Evolutionary conservation across 768 basidiomycete genomes (phyloP).

Genomic region (Hypsizygus marmoreus): DNA sequence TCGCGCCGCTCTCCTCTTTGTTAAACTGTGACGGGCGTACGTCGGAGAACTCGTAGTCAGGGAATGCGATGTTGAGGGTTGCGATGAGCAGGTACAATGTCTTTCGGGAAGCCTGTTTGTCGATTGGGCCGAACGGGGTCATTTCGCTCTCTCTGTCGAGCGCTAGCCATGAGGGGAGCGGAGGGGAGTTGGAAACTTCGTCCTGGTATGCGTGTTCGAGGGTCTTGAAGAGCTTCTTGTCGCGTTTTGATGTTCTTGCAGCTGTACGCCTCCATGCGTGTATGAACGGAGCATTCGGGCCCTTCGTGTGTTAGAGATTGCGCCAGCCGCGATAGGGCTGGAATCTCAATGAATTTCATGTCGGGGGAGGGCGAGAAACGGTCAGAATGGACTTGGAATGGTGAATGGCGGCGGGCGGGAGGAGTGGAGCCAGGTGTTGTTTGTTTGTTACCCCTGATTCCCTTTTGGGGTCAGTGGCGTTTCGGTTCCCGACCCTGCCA

Average conservation of each 20-base stretch:
- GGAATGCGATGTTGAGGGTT: constrained; percentile 95
- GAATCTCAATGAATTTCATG: constrained; percentile 91
- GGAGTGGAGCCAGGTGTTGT: constrained; percentile 5
- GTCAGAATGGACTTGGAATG: constrained; percentile 5
- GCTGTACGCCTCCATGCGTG: constrained; percentile 94
- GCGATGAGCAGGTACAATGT: constrained; percentile 95
- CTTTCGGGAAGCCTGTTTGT: constrained; percentile 82
- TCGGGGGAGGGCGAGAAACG: constrained; percentile 9
- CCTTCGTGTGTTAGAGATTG: constrained; percentile 84
- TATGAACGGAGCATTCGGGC: constrained; percentile 85
- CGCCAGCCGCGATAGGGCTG: constrained; percentile 75
- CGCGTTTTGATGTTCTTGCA: constrained; percentile 97
- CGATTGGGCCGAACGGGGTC: constrained; percentile 90
- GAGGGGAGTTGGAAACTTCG: constrained; percentile 80
- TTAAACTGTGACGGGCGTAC: constrained; percentile 89
- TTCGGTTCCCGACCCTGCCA: background rate
- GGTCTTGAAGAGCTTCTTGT: constrained; percentile 93
- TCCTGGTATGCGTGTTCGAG: constrained; percentile 88
- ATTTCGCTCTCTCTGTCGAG: constrained; percentile 71
- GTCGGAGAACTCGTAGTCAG: constrained; percentile 96
- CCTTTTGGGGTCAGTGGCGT: constrained; percentile 8
- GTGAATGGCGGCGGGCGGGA: background rate
- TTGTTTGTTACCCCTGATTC: constrained; percentile 17
- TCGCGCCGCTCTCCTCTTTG: constrained; percentile 77
- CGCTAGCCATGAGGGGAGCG: constrained; percentile 78